Evolutionary conservation across 345 rosid species (phyloP).

Genomic region (Lepidium aucheri): DNA sequence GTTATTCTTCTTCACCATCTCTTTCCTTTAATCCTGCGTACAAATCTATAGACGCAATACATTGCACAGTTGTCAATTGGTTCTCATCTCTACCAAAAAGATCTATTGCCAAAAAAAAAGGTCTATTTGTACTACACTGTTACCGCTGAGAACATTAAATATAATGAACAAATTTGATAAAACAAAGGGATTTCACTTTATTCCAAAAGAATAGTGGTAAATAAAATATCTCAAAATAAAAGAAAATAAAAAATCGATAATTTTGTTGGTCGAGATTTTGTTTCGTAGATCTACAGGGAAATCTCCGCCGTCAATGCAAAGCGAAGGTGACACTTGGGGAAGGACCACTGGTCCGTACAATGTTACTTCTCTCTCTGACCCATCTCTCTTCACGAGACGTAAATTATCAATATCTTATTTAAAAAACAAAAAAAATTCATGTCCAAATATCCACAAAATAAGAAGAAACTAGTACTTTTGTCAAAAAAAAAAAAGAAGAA

Average conservation of each 20-base stretch:
- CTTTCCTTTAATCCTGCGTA: slow-evolving; percentile 24
- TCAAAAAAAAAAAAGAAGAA: too few relatives aligned
- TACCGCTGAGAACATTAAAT: slow-evolving; percentile 19
- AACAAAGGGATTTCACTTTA: slow-evolving; percentile 4
- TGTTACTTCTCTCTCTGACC: slow-evolving; percentile 6
- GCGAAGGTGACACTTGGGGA: slow-evolving; percentile 35
- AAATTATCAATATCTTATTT: neutral
- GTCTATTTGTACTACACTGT: slow-evolving; percentile 22
- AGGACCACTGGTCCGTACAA: slow-evolving; percentile 30
- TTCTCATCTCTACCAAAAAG: slow-evolving; percentile 21
- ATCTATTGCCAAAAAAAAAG: slow-evolving; percentile 14
- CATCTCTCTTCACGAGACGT: slow-evolving; percentile 25
- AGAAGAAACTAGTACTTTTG: too few relatives aligned
- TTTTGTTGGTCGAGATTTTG: slow-evolving; percentile 24
- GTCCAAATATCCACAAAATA: too few relatives aligned
- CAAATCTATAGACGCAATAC: slow-evolving; percentile 15
- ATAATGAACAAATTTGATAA: neutral
- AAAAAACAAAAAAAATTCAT: too few relatives aligned
- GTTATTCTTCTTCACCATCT: neutral
- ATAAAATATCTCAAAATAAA: neutral
- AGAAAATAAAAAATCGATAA: neutral
- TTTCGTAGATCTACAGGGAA: slow-evolving; percentile 14
- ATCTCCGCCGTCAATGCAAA: slow-evolving; percentile 40
- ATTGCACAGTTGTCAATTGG: slow-evolving; percentile 25
- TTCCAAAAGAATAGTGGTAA: slow-evolving; percentile 1